phyloP scores from a whole-genome alignment of 305 asterid species.

The Solanum hybrid region DNA sequence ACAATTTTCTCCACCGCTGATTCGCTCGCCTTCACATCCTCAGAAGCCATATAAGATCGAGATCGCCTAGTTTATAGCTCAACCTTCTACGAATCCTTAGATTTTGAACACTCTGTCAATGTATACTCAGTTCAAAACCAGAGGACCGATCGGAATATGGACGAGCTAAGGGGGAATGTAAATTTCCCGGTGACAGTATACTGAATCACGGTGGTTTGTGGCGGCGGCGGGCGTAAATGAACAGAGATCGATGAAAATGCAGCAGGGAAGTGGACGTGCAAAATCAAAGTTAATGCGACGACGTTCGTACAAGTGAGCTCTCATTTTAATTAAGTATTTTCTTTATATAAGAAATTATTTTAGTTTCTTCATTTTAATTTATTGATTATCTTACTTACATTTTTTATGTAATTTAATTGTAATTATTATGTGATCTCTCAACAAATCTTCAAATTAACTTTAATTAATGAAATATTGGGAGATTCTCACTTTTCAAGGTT shows the following conservation, averaged over 20 bases:
- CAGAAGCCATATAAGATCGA: conserved; percentile 62
- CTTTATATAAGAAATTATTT: not conserved
- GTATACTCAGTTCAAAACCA: not conserved
- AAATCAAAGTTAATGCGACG: not conserved
- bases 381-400: not conserved
- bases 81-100: not conserved
- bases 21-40: conserved; percentile 76
- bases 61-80: not conserved
- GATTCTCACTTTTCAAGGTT: not conserved
- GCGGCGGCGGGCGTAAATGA: not conserved
- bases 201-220: not conserved
- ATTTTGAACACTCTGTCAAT: not conserved
- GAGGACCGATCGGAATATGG: not conserved
- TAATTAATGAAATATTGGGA: not conserved
- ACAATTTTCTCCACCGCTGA: conserved; percentile 87
- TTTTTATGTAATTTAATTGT: not conserved
- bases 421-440: not conserved
- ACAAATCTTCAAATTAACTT: not conserved
- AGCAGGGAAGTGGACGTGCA: not conserved
- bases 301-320: not conserved
- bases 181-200: not conserved
- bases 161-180: not conserved
- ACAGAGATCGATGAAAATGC: not conserved
- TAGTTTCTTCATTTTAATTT: not conserved
- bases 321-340: not conserved